A percentile compares a stretch with the other conserved stretches of the same genome.
Conservation (phyloP, 2,329 filamentous ascomycete genomes). For the Aspergillus sp. region DNA sequence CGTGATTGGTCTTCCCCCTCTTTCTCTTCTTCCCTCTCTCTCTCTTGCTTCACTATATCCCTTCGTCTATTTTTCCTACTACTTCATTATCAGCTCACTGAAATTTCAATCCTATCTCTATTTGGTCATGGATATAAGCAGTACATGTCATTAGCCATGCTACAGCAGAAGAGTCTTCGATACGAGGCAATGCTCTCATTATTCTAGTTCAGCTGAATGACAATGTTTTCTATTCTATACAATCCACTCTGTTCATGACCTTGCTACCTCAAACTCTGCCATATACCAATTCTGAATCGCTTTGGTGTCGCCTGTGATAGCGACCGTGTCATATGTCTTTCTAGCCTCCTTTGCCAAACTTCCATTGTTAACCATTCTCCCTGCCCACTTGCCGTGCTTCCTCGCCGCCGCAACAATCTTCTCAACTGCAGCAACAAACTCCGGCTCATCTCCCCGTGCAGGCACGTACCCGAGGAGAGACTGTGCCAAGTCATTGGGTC, state of each 20-base stretch:
- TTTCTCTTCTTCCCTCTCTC: too few species aligned
- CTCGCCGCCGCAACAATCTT: constrained; percentile 60
- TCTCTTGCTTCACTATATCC: too few species aligned
- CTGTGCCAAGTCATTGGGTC: constrained; percentile 30
- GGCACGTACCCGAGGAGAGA: constrained; percentile 62
- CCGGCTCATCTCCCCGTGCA: constrained; percentile 55
- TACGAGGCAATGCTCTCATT: too few species aligned
- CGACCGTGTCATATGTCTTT: constrained; percentile 47
- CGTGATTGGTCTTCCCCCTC: too few species aligned
- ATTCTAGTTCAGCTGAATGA: too few species aligned
- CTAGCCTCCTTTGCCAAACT: constrained; percentile 43
- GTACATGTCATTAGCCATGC: too few species aligned
- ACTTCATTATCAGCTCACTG: too few species aligned
- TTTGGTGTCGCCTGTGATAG: constrained; percentile 50
- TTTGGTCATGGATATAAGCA: too few species aligned
- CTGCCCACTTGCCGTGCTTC: constrained; percentile 66
- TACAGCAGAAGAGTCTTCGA: too few species aligned
- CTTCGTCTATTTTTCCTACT: too few species aligned
- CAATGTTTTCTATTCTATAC: too few species aligned
- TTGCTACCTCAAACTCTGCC: constrained; percentile 42
- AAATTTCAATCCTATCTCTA: too few species aligned
- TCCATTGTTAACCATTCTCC: constrained; percentile 53
- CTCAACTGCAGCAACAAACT: constrained; percentile 61
- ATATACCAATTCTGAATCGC: constrained; percentile 56
- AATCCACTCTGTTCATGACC: constrained; percentile 27